Evolutionary conservation across 805 yeast genomes (phyloP).

Genomic region (Ogataea paraovalis): DNA sequence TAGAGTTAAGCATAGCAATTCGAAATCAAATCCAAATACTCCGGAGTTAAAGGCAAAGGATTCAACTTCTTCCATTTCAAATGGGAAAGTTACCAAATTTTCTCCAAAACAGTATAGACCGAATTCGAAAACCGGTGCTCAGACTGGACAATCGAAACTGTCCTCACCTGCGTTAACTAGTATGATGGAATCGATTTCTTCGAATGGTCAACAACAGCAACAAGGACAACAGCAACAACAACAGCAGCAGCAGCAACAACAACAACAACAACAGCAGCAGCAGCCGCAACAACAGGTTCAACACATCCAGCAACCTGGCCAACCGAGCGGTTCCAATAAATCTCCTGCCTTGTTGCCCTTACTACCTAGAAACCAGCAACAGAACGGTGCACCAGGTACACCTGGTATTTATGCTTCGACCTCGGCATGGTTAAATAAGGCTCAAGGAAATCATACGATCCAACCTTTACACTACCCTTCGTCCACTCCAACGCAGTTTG

Average conservation of each 20-base stretch:
- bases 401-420: constrained; percentile 28
- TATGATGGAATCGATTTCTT: constrained; percentile 9
- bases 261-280: constrained; percentile 6
- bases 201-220: constrained; percentile 6
- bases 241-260: constrained; percentile 12
- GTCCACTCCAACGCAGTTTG: constrained; percentile 68
- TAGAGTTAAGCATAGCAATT: constrained; percentile 56
- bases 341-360: constrained; percentile 40
- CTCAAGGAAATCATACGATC: constrained; percentile 29
- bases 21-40: constrained; percentile 47
- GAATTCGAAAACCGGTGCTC: constrained; percentile 15
- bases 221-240: constrained; percentile 11
- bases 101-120: constrained; percentile 38
- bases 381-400: constrained; percentile 22
- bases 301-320: constrained; percentile 9
- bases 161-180: constrained; percentile 16
- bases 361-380: constrained; percentile 35
- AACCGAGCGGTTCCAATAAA: constrained; percentile 2
- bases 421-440: constrained; percentile 26
- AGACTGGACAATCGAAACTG: constrained; percentile 8
- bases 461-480: constrained; percentile 64
- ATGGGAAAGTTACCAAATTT: constrained; percentile 28
- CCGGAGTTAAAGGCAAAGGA: constrained; percentile 56
- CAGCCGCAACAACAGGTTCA: constrained; percentile 10
- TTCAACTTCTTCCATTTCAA: constrained; percentile 8